Base-by-base conservation (phyloP, 306 rosid genomes). In the Medicago lupulina region DNA sequence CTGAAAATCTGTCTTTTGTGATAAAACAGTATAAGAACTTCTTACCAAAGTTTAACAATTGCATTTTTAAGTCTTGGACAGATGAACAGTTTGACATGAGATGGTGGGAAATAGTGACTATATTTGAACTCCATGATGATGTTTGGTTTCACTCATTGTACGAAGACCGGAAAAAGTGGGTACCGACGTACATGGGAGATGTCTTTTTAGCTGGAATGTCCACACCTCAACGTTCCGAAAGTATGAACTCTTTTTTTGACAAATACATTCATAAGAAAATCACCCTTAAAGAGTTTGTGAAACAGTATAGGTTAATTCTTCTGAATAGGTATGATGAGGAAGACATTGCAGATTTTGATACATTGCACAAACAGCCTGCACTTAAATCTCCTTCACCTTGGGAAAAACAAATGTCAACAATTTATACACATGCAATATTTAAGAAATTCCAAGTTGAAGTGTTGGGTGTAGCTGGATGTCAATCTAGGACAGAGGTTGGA, bases 381-480 rank as follows among this genome's bases (percentile, higher is more conserved):
- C 85, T 91, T 41, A 93, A 88, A 78, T 90, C 98, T 78, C 98
- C 98, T 84, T 93, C 98, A 40, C 98, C 98, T 68, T 91, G 98
- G 97, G 97, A 93, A 78, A 93, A 91, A 71, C 98, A 93, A 81
- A 91, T 90, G 97, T 93, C 98, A 71, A 86, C 93, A 54, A 68
- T 89, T 79, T 93, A 93, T 69, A 93, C 98, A 0, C 98, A 93
- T 82, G 85, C 98, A 10, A 89, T 93, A 72, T 93, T 93, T 85
- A 89, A 87, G 87, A 93, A 89, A 79, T 93, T 93, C 78, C 98
- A 93, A 88, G 83, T 87, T 61, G 98, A 93, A 84, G 97, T 91
- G 61, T 81, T 93, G 83, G 98, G 98, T 55, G 98, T 88, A 41
- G 98, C 88, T 80, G 98, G 98, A 21, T 90, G 96, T 83, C 97